Base-by-base conservation (phyloP, 352 stramenopile genomes). In the Phytophthora pisi region DNA sequence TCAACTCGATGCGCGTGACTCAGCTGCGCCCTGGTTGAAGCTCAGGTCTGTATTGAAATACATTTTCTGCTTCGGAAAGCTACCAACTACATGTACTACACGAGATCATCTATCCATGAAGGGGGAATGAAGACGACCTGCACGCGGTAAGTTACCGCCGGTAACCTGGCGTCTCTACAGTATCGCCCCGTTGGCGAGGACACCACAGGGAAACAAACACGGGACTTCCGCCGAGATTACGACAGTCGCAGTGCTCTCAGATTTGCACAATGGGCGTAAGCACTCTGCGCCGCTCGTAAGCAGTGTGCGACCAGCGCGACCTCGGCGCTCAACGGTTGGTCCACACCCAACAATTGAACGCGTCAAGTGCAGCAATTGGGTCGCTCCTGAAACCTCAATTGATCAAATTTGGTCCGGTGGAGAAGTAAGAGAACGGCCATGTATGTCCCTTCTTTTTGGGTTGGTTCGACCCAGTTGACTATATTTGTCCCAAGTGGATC, bases 181-280 rank as follows among this genome's bases (percentile, higher is more conserved):
- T 28, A 56, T 53, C 26, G 26, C 38, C 11, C 28, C 18, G 51
- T 58, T 50, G 46, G n/a, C 42, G 24, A 26, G 24, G 24, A 20
- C 20, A 20, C 20, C 20, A 20, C 20, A 20, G 18, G 7, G 38
- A 57, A 46, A 0, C 30, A 36, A 42, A 56, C 57, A 43, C 28
- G 46, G 47, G 46, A 49, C 43, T 28, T 40, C 34, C 9, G 15
- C 24, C 43, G 11, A 26, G 15, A 70, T 70, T 70, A 70, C 63
- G 56, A 60, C 62, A 64, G n/a, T 30, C 49, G 28, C 9, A 9
- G 18, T 8, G 13, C 13, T 4, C 10, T 13, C 1, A 16, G 64
- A 70, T 70, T 66, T 70, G 64, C 58, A 56, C 54, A 50, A 54
- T 64, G 47, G 55, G 0, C 56, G 63, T 61, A 66, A 61, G 57